phyloP scores from a whole-genome alignment of 306 rosid genomes.

The Quercus rubra region DNA sequence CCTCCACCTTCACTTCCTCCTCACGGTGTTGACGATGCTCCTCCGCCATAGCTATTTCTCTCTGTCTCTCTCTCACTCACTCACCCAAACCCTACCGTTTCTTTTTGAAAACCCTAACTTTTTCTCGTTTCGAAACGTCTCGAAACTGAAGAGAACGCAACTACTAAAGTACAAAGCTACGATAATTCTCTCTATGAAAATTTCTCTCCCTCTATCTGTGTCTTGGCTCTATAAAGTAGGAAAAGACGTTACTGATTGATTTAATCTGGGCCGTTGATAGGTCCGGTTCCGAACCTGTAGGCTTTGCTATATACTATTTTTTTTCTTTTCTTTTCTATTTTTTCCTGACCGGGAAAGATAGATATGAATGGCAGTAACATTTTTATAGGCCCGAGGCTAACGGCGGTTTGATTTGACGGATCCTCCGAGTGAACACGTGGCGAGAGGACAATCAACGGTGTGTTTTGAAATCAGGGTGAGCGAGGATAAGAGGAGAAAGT shows the following conservation, averaged over 20 bases:
- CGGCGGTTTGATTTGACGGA: neutral
- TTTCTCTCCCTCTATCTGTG: neutral
- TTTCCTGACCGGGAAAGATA: no score
- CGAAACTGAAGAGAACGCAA: conserved; percentile 24
- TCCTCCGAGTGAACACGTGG: conserved; percentile 24
- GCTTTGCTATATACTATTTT: neutral
- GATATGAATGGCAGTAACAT: no score
- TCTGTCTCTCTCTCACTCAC: neutral
- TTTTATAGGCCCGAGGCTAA: neutral
- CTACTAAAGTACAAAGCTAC: no score
- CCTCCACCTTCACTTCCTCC: conserved; percentile 35
- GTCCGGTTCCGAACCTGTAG: neutral
- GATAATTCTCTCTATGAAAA: no score
- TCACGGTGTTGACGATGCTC: conserved; percentile 24
- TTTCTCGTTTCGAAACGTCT: conserved; percentile 20
- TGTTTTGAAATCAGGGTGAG: neutral
- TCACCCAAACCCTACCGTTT: neutral
- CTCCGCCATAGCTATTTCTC: conserved; percentile 38
- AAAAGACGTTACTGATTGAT: neutral
- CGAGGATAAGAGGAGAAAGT: conserved; percentile 3
- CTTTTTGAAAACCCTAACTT: conserved; percentile 21
- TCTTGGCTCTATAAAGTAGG: conserved; percentile 31
- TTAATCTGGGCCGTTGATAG: conserved; percentile 35
- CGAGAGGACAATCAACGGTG: neutral
- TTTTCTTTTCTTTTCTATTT: no score